Base-by-base conservation (phyloP, 2,329 filamentous ascomycete species). In the Fusarium paranaense region DNA sequence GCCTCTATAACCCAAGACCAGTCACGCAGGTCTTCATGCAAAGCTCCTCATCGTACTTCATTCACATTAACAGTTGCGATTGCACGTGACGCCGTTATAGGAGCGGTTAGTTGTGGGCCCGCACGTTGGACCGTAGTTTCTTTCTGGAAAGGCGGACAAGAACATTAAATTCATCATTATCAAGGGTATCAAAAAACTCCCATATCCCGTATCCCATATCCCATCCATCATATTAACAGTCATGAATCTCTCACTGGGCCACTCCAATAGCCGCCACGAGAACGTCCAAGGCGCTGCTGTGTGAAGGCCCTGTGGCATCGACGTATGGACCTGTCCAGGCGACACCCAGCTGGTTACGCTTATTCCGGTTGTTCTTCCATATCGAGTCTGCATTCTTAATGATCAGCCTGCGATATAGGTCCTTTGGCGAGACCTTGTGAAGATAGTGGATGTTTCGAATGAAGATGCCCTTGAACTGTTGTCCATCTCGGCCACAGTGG, bases 391-490 rank as follows among this genome's bases (percentile, higher is more conserved):
- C 92, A 67, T 93, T 94, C 32, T 81, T 83, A 57, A 86, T 80
- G 65, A 94, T 88, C 64, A 91, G 91, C 3, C 82, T 78, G 14
- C 81, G 83, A 77, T 90, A 92, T 11, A 80, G 79, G 4, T 84
- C 79, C 40, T 87, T 82, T 0, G 88, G 88, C 1, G 86, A 86
- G 4, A 81, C 87, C 1, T 82, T 77, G 25, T 92, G 85, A 37
- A 95, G 81, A 64, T 88, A 87, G 37, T 86, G 85, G 22, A 95
- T 82, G 77, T 93, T 93, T 22, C 91, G 87, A 18, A 89, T 86
- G 72, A 94, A 93, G 38, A 94, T 85, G 5, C 93, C 93, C 81
- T 95, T 94, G 86, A 94, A 95, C 77, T 93, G 90, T 37, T 89
- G 86, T 2, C 85, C 87, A 68, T 91, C 88, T 20, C 77, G 80